A percentile compares a stretch with the other conserved stretches of the same genome.
These are phyloP conservation scores for Prunus dulcis DNA, from an alignment of 306 rosid genomes.

Conservation along the genomic window DNA sequence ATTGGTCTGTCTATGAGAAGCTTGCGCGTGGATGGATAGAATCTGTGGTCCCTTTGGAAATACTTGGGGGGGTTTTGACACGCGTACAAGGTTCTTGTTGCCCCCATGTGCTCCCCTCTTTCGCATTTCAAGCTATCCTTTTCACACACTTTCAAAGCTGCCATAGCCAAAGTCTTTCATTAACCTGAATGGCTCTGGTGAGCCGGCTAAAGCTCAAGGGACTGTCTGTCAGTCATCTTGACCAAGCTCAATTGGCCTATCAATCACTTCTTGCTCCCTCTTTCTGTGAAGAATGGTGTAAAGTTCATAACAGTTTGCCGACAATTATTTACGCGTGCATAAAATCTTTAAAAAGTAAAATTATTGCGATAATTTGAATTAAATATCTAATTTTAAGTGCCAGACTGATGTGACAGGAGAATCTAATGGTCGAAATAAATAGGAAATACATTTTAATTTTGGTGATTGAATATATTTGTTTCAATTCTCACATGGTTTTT, in stretches of 20 bases:
- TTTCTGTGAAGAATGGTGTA: too few relatives aligned
- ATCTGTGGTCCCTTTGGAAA: constrained; percentile 46
- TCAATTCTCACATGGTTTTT: background rate
- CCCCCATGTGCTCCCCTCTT: constrained; percentile 58
- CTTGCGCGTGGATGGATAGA: constrained; percentile 48
- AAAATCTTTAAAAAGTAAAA: too few relatives aligned
- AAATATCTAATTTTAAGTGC: too few relatives aligned
- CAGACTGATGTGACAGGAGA: too few relatives aligned
- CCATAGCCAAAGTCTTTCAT: background rate
- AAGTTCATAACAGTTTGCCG: too few relatives aligned
- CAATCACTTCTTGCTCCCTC: background rate
- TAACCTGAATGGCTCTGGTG: background rate
- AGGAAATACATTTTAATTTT: background rate
- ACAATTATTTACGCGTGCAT: too few relatives aligned
- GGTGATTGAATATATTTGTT: background rate
- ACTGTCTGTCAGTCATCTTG: background rate
- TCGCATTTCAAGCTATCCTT: constrained; percentile 11
- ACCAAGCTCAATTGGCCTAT: background rate
- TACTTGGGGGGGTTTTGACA: constrained; percentile 51
- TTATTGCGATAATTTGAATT: too few relatives aligned
- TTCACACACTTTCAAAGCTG: constrained; percentile 7
- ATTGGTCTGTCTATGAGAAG: background rate
- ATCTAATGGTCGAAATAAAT: too few relatives aligned
- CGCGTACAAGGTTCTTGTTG: constrained; percentile 46
- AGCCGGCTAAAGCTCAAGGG: background rate